Percentiles rank a stretch among this genome's conserved stretches.
phyloP scores from a whole-genome alignment of 2,329 filamentous ascomycete genomes.

The Colletotrichum coccodes region DNA sequence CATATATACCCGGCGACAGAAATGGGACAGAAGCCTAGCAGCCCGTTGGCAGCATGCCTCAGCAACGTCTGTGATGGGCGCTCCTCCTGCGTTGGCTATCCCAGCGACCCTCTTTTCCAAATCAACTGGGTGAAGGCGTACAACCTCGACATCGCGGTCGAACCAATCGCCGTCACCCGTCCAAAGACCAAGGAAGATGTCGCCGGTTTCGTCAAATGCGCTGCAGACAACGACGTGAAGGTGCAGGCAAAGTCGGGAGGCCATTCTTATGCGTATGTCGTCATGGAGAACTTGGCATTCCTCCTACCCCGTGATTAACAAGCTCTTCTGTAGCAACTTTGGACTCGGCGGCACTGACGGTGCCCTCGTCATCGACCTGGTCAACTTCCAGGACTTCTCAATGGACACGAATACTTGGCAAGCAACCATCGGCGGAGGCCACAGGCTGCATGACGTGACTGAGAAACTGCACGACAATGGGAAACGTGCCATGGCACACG shows the following conservation, averaged over 20 bases:
- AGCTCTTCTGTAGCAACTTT: conserved; percentile 43
- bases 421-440: conserved; percentile 65
- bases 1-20: background rate
- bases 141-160: conserved; percentile 61
- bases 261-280: conserved; percentile 68
- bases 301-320: background rate
- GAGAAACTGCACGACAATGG: conserved; percentile 60
- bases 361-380: conserved; percentile 63
- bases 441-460: conserved; percentile 62
- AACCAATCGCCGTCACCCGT: conserved; percentile 65
- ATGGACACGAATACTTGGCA: conserved; percentile 64
- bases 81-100: conserved; percentile 57
- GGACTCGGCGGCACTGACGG: conserved; percentile 62
- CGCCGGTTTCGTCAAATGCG: conserved; percentile 67
- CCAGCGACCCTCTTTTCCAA: conserved; percentile 55
- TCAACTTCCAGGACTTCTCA: conserved; percentile 61
- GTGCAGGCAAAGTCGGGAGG: conserved; percentile 73
- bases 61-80: conserved; percentile 56
- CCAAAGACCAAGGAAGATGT: conserved; percentile 65
- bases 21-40: conserved; percentile 57
- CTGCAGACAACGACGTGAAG: conserved; percentile 56
- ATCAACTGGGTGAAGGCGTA: conserved; percentile 61
- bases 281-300: background rate
- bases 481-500: conserved; percentile 67
- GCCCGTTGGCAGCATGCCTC: conserved; percentile 56